phyloP scores from a whole-genome alignment of 768 basidiomycete genomes.

The Lentinula raphanica region DNA sequence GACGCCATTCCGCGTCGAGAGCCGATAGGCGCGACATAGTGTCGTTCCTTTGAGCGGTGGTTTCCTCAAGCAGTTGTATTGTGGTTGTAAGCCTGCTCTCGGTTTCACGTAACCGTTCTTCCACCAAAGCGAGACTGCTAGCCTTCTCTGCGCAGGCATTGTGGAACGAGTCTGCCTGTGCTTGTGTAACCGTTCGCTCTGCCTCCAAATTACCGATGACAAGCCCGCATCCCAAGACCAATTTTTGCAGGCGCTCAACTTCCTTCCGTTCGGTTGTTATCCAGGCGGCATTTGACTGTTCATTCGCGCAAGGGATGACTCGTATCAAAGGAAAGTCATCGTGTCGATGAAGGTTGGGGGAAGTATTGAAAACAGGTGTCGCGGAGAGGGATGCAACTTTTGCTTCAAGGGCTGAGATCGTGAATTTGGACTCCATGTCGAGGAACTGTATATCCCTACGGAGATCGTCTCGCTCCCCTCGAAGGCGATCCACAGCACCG shows the following conservation, averaged over 20 bases:
- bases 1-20: conserved; percentile 26
- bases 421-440: conserved; percentile 60
- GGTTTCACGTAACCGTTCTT: conserved; percentile 19
- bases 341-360: background rate
- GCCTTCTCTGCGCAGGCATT: conserved; percentile 8
- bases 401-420: conserved; percentile 52
- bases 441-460: conserved; percentile 63
- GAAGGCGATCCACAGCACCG: conserved; percentile 59
- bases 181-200: background rate
- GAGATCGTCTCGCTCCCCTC: conserved; percentile 59
- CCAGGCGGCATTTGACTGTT: background rate
- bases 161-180: background rate
- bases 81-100: conserved; percentile 28
- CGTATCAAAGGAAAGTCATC: background rate
- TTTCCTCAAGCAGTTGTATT: conserved; percentile 30
- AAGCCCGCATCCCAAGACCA: conserved; percentile 29
- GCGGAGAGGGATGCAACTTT: conserved; percentile 34
- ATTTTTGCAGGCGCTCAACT: conserved; percentile 22
- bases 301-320: background rate
- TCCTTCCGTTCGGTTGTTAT: conserved; percentile 16
- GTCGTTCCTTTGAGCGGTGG: conserved; percentile 32
- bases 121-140: conserved; percentile 11
- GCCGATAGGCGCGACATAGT: conserved; percentile 28
- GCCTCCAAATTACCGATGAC: conserved; percentile 35
- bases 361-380: conserved; percentile 9